Evolutionary conservation across 192 early-diverging fungal species (phyloP).

Genomic region (Anaeromyces robustus): DNA sequence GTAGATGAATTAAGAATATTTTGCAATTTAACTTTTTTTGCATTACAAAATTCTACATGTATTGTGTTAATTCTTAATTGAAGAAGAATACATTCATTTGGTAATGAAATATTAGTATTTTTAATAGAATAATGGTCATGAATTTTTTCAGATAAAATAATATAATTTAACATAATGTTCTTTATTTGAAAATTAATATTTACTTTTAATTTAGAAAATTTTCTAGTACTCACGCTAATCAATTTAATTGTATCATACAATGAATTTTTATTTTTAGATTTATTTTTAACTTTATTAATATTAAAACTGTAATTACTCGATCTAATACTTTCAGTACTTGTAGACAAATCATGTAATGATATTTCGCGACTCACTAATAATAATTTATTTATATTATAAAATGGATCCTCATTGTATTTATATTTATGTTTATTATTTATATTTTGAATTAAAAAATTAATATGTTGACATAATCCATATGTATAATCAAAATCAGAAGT

Average conservation of each 20-base stretch:
- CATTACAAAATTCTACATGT: background rate
- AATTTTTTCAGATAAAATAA: background rate
- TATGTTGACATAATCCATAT: background rate
- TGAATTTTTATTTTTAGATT: background rate
- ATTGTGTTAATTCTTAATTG: background rate
- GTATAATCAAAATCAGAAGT: background rate
- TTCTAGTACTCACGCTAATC: background rate
- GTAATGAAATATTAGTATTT: background rate
- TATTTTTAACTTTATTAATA: background rate
- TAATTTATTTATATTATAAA: background rate
- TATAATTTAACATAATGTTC: background rate
- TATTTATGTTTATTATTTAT: background rate
- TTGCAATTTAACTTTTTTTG: background rate
- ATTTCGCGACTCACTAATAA: background rate
- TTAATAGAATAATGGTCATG: background rate
- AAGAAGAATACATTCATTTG: background rate
- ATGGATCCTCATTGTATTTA: background rate
- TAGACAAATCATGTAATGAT: background rate
- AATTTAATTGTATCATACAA: background rate
- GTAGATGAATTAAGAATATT: background rate
- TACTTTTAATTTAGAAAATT: background rate
- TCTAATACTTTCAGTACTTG: background rate
- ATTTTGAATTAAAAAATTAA: background rate
- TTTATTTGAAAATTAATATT: background rate
- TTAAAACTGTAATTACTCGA: background rate